A percentile compares a stretch with the other conserved stretches of the same genome.
Conservation (phyloP, 2,329 filamentous ascomycete species). For the Sporothrix luriei region DNA sequence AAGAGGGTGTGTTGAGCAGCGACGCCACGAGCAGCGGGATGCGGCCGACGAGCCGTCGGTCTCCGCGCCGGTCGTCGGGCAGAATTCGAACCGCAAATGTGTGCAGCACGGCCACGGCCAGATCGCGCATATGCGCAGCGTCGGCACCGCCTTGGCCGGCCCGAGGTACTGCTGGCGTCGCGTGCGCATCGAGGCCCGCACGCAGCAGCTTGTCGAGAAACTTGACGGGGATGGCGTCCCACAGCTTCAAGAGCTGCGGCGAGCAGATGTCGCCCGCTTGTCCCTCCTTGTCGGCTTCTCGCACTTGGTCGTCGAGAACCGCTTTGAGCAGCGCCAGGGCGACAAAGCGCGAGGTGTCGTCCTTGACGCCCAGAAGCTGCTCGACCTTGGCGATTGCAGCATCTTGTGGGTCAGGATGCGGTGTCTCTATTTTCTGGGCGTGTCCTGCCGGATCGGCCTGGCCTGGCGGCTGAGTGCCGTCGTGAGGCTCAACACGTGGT, state of each 20-base stretch:
- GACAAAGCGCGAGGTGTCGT: constrained; percentile 70
- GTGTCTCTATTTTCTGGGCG: not conserved
- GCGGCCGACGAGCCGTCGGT: constrained; percentile 54
- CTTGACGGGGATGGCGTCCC: constrained; percentile 62
- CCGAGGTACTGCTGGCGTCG: constrained; percentile 25
- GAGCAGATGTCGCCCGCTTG: not conserved
- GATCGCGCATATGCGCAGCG: constrained; percentile 62
- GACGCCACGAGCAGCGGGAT: constrained; percentile 58
- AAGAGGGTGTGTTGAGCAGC: constrained; percentile 46
- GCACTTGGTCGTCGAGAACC: constrained; percentile 59
- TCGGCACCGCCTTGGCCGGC: constrained; percentile 43
- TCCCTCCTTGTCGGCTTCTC: not conserved
- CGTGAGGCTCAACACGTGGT: not conserved
- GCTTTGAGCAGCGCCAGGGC: constrained; percentile 67
- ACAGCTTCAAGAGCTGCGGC: constrained; percentile 53
- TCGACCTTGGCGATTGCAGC: constrained; percentile 54
- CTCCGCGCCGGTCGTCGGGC: constrained; percentile 50
- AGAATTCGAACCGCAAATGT: constrained; percentile 60
- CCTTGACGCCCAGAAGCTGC: constrained; percentile 58
- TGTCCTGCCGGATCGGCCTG: not conserved
- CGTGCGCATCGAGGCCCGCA: constrained; percentile 49
- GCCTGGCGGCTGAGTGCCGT: not conserved
- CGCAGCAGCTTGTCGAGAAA: constrained; percentile 66
- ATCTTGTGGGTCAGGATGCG: constrained; percentile 19
- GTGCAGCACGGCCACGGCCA: constrained; percentile 65